Base-by-base conservation (phyloP, 2,329 filamentous ascomycete genomes). In the Fusarium clavum region DNA sequence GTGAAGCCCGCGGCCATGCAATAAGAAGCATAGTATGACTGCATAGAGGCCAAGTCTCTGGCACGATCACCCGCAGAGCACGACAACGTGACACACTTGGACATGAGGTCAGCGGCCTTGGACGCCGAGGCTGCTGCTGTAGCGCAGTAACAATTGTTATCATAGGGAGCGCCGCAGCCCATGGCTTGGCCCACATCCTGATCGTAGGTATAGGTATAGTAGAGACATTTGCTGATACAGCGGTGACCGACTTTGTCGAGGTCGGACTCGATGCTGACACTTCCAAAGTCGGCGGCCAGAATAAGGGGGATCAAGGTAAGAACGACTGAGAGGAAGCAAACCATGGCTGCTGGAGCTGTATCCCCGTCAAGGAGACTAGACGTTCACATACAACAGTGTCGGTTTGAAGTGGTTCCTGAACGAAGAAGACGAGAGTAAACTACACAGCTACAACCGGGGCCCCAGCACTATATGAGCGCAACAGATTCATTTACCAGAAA, bases 81-180 rank as follows among this genome's bases (percentile, higher is more conserved):
- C 3, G 16, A 2, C 1, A 65, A 71, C 2, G 71, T 64, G 11
- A 67, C 67, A 24, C 75, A 76, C 38, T 64, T 73, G 30, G 70
- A 67, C 66, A 76, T 69, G 25, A 58, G 67, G 12, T 24, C 32
- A 47, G 57, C 71, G 1, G 75, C 75, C 18, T 66, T 61, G 7
- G 70, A 66, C 10, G 52, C 67, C 6, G 73, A 75, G 1, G 49
- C 71, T 12, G 65, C 38, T 4, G 53, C 71, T 0, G 75, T 76
- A 30, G 75, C 73, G 27, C 75, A 76, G 55, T 74, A 76, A 27
- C 75, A 76, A 30, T 69, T 64, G 32, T 76, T 76, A 3, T 76
- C 69, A 41, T 73, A 76, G 1, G 75, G 75, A 3, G 41, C 10
- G 22, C 43, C 75, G 43, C 75, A 76, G 22, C 69, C 69, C 61